A percentile compares a stretch with the other conserved stretches of the same genome.
Conservation (phyloP, 129 eudicot genomes). For the Artemisia argyi region DNA sequence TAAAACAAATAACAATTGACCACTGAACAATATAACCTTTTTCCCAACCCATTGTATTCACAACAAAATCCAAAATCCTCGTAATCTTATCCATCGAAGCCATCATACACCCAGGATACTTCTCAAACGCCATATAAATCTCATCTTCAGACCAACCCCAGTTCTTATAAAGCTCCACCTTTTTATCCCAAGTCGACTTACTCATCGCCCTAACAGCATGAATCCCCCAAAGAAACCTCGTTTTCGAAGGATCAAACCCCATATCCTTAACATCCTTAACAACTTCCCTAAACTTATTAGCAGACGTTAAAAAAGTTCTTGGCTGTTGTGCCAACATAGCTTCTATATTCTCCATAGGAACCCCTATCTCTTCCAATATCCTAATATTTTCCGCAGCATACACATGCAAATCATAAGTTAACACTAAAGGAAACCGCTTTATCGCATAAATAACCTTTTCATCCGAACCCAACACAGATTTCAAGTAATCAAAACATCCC, state of each 20-base stretch:
- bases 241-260: conserved; percentile 35
- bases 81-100: conserved; percentile 38
- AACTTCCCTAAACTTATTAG: conserved; percentile 27
- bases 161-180: conserved; percentile 40
- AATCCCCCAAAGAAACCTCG: conserved; percentile 40
- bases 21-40: conserved; percentile 14
- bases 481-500: conserved; percentile 30
- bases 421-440: conserved; percentile 23
- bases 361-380: conserved; percentile 37
- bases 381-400: conserved; percentile 36
- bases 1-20: conserved; percentile 25
- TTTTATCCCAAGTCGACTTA: conserved; percentile 47
- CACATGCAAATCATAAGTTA: conserved; percentile 24
- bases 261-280: conserved; percentile 36
- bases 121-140: conserved; percentile 36
- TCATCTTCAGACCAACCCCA: conserved; percentile 41
- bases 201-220: conserved; percentile 36
- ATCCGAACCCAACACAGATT: conserved; percentile 34
- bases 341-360: conserved; percentile 30
- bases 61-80: conserved; percentile 42
- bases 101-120: conserved; percentile 42
- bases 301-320: conserved; percentile 17
- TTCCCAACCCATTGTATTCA: conserved; percentile 46
- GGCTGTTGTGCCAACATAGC: conserved; percentile 32
- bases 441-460: conserved; percentile 28